Base-by-base conservation (phyloP, 176 grass and related monocot species). In the Urochloa ruziziensis region DNA sequence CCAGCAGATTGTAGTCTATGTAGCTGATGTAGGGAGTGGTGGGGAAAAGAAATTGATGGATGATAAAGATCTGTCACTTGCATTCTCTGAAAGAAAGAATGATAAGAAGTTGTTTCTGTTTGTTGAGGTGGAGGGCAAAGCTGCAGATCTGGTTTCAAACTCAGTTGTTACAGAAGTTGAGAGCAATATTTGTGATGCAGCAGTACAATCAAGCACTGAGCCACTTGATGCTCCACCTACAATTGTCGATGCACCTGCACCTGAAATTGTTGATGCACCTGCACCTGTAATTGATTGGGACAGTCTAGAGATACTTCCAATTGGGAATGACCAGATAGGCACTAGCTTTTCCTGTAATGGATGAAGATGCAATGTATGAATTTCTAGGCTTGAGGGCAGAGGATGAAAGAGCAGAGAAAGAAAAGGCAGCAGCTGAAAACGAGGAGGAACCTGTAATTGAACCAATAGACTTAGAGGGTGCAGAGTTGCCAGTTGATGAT, bases 361-460 rank as follows among this genome's bases (percentile, higher is more conserved):
- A 10, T 17, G 70, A 73, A 10, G 44, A 51, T 21, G 17, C 2
- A 4, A 17, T 73, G 28, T 73, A 73, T 73, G 70, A 17, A 18
- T 48, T 51, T 10, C 0, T 73, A 32, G 70, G 70, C 1, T 35
- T 67, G 10, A 40, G 35, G 40, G 65, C 17, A 47, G 70, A 73
- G 17, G 44, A 73, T 72, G 15, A 72, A 24, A 48, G n/a, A 51
- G 24, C 10, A 0, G 1, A 72, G 27, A 18, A 43, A 6, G 37
- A 39, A 39, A 39, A 7, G 7, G 37, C 37, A 39, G 27, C 25
- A 10, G 16, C 3, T 51, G 70, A 68, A 40, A 10, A 21, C 4
- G 46, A 62, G 27, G 0, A 2, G 1, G 0, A 16, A 13, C 0
- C 4, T 30, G 7, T 1, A 21, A 0, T 18, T 65, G 7, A 1